A percentile compares a stretch with the other conserved stretches of the same genome.
Conservation (phyloP, 192 early-diverging fungal species). For the Rhizophlyctis rosea region DNA sequence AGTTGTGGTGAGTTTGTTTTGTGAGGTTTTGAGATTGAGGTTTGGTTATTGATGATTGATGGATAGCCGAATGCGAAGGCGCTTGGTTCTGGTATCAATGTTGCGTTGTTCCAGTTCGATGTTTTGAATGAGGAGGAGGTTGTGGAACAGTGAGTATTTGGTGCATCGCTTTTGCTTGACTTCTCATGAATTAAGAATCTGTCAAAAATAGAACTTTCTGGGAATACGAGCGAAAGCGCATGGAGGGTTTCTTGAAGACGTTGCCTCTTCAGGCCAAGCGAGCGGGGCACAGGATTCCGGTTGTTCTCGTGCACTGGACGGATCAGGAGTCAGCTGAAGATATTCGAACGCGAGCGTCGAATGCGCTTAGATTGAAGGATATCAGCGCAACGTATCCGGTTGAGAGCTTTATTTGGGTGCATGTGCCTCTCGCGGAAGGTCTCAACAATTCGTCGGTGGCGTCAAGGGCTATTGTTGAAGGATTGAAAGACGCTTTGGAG, state of each 20-base stretch:
- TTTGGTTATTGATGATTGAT: too few relatives aligned
- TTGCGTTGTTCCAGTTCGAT: conserved; percentile 32
- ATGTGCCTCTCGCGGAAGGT: background rate
- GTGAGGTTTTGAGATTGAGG: background rate
- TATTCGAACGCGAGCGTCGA: conserved; percentile 5
- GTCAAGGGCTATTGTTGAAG: background rate
- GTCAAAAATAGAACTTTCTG: background rate
- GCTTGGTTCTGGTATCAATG: conserved; percentile 11
- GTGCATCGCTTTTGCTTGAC: background rate
- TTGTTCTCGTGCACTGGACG: background rate
- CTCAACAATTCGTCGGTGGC: background rate
- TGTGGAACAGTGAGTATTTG: background rate
- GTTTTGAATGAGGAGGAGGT: conserved; percentile 4
- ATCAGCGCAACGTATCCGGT: conserved; percentile 7
- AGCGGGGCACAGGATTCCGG: background rate
- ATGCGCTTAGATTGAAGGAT: conserved; percentile 4
- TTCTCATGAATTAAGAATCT: background rate
- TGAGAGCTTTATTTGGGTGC: conserved; percentile 3
- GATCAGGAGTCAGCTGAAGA: background rate
- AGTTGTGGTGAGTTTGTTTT: conserved; percentile 4
- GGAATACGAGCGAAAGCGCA: background rate
- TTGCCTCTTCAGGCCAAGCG: background rate
- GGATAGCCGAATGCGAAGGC: conserved; percentile 15
- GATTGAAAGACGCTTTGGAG: background rate
- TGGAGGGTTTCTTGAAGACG: background rate